These are phyloP conservation scores for Tetrastigma voinierianum DNA, from an alignment of 164 flowering plant species.

Conservation along the genomic window DNA sequence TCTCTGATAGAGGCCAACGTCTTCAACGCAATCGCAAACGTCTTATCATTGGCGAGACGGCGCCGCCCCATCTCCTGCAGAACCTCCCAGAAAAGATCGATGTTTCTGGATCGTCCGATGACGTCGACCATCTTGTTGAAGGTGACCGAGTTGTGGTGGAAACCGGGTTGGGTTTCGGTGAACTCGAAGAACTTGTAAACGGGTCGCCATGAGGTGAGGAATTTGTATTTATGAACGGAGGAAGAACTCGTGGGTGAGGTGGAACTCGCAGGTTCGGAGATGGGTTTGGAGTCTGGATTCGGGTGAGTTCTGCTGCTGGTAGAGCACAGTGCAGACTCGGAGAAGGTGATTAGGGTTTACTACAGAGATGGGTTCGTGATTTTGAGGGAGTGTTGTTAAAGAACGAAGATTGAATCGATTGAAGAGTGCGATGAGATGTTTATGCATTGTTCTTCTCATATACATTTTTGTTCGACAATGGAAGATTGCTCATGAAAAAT, in stretches of 20 bases:
- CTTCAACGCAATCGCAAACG: conserved; percentile 54
- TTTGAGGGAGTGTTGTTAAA: conserved; percentile 13
- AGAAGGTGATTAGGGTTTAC: conserved; percentile 50
- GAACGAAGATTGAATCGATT: no score
- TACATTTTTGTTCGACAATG: no score
- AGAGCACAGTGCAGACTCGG: conserved; percentile 74
- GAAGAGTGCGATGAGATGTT: no score
- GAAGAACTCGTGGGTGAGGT: conserved; percentile 76
- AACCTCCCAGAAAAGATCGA: conserved; percentile 65
- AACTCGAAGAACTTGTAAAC: conserved; percentile 59
- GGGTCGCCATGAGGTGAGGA: conserved; percentile 84
- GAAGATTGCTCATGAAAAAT: no score
- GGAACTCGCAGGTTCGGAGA: conserved; percentile 34
- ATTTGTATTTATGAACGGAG: conserved; percentile 88
- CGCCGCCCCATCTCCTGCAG: conserved; percentile 40
- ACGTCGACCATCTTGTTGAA: conserved; percentile 74
- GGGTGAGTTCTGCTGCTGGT: conserved; percentile 67
- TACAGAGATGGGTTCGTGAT: conserved; percentile 19
- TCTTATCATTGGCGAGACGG: conserved; percentile 47
- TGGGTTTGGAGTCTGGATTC: conserved; percentile 43
- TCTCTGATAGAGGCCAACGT: conserved; percentile 69
- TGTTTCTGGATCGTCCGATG: conserved; percentile 59
- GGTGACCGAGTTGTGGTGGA: conserved; percentile 59
- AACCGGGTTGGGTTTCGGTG: conserved; percentile 39
- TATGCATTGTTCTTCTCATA: no score